A percentile compares a stretch with the other conserved stretches of the same genome.
phyloP scores from a whole-genome alignment of 2,329 filamentous ascomycete genomes.

The Torrubiellomyces zombiae region DNA sequence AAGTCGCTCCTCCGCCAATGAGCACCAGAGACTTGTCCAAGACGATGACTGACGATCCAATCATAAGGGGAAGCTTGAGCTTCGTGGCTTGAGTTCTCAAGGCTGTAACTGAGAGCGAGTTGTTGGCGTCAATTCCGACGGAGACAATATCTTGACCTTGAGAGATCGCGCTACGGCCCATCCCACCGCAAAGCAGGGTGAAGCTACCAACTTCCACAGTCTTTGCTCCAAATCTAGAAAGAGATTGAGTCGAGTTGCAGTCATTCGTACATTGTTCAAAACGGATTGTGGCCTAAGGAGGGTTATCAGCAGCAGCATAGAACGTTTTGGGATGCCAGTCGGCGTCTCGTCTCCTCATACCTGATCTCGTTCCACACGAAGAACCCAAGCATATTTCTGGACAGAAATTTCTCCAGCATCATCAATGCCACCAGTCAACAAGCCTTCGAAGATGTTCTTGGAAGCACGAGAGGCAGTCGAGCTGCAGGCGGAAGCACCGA shows the following conservation, averaged over 20 bases:
- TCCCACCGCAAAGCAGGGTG: constrained; percentile 16
- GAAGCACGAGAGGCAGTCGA: constrained; percentile 6
- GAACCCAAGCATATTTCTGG: constrained; percentile 48
- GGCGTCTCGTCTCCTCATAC: no score
- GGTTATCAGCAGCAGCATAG: constrained; percentile 1
- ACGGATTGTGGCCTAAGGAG: constrained; percentile 10
- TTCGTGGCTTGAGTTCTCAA: constrained; percentile 3
- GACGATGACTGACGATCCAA: constrained; percentile 45
- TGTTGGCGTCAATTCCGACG: constrained; percentile 12
- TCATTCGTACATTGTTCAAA: constrained; percentile 7
- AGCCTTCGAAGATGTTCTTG: constrained; percentile 30
- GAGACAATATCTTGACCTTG: constrained; percentile 14
- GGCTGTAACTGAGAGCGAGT: constrained; percentile 13
- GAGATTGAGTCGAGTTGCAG: constrained; percentile 1
- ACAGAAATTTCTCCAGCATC: constrained; percentile 43
- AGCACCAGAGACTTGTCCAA: constrained; percentile 39
- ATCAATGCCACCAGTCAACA: constrained; percentile 58
- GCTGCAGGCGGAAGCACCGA: constrained; percentile 25
- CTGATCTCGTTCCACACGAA: constrained; percentile 22
- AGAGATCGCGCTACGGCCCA: constrained; percentile 11
- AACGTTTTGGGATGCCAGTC: no score
- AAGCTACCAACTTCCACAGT: constrained; percentile 8
- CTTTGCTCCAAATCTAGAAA: constrained; percentile 18
- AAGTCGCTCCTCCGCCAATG: constrained; percentile 68
- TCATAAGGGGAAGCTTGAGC: constrained; percentile 39